phyloP scores from a whole-genome alignment of 305 asterid species.

The Striga hermonthica region DNA sequence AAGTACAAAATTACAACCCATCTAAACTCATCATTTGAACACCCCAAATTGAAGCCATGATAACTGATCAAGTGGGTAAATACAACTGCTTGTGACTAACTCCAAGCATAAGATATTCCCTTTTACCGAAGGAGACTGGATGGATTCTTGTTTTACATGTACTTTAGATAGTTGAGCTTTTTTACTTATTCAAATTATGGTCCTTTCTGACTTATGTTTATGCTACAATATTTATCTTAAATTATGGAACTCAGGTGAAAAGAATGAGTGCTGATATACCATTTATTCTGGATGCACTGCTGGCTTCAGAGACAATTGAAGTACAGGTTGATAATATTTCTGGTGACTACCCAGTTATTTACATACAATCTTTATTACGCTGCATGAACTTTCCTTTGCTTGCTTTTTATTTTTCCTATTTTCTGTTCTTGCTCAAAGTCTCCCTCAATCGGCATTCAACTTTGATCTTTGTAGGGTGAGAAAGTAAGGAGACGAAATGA shows the following conservation, averaged over 20 bases:
- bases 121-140: slow-evolving; percentile 4
- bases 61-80: too few species aligned
- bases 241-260: slow-evolving; percentile 56
- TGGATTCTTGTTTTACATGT: slow-evolving; percentile 8
- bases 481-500: slow-evolving; percentile 72
- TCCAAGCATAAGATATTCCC: too few species aligned
- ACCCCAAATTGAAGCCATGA: neutral
- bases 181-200: slow-evolving; percentile 15
- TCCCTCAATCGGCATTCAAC: slow-evolving; percentile 29
- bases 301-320: slow-evolving; percentile 66
- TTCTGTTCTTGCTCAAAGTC: slow-evolving; percentile 5
- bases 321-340: slow-evolving; percentile 48
- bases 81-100: too few species aligned
- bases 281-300: slow-evolving; percentile 67
- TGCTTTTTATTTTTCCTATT: slow-evolving; percentile 3
- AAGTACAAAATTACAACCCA: neutral
- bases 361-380: slow-evolving; percentile 21
- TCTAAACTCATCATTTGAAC: neutral
- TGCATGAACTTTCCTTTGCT: slow-evolving; percentile 14
- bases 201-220: slow-evolving; percentile 7
- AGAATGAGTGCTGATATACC: slow-evolving; percentile 61
- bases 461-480: slow-evolving; percentile 44
- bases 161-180: slow-evolving; percentile 17
- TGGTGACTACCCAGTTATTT: slow-evolving; percentile 17
- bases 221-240: slow-evolving; percentile 11